Evolutionary conservation across 352 stramenopile species (phyloP).

Genomic region (Pythium grandisporangium): DNA sequence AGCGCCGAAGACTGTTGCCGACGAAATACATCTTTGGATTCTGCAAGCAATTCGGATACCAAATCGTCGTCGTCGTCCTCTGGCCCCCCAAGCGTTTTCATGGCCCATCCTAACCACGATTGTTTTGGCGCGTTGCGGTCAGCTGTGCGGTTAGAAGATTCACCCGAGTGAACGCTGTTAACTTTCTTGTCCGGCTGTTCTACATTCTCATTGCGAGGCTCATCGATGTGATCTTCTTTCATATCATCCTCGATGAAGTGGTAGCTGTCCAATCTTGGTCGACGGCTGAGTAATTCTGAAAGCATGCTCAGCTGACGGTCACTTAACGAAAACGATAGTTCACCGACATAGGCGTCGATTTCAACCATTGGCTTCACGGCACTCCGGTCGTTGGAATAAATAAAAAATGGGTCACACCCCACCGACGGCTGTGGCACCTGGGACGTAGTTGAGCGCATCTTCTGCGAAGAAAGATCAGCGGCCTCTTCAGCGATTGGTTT

Average conservation of each 20-base stretch:
- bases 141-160: not conserved
- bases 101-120: conserved; percentile 66
- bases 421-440: conserved; percentile 40
- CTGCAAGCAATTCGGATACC: conserved; percentile 54
- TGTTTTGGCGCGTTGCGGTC: conserved; percentile 8
- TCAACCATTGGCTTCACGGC: conserved; percentile 41
- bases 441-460: conserved; percentile 1
- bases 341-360: conserved; percentile 57
- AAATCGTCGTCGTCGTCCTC: conserved; percentile 60
- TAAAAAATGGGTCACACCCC: conserved; percentile 54
- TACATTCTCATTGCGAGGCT: not conserved
- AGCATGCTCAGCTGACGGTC: conserved; percentile 79
- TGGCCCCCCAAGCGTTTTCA: conserved; percentile 37
- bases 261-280: too few relatives aligned
- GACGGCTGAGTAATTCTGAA: too few relatives aligned
- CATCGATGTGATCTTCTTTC: not conserved
- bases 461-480: conserved; percentile 5
- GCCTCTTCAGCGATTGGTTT: conserved; percentile 21
- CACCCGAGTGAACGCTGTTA: too few relatives aligned
- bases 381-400: conserved; percentile 43
- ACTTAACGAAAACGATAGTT: conserved; percentile 72
- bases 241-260: too few relatives aligned
- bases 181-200: not conserved
- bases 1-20: conserved; percentile 7
- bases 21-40: conserved; percentile 43